These are phyloP conservation scores for Xylariaceae sp. DNA, from an alignment of 2,329 filamentous ascomycete species.

Conservation along the genomic window DNA sequence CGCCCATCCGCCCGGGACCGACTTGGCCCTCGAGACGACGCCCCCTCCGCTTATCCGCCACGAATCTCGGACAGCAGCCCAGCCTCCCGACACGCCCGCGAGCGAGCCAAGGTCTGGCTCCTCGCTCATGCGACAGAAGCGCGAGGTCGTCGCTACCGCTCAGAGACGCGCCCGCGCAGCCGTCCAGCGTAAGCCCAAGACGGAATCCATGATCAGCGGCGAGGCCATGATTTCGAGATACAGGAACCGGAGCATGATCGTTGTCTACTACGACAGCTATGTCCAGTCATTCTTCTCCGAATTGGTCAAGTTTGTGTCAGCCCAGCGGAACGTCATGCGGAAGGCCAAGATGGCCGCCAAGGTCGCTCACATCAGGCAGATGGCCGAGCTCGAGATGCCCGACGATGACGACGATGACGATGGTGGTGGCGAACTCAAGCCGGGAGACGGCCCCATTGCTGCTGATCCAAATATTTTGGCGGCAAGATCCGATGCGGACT, in stretches of 20 bases:
- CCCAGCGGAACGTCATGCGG: conserved; percentile 73
- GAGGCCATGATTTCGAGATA: conserved; percentile 45
- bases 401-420: conserved; percentile 38
- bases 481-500: conserved; percentile 6
- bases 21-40: conserved; percentile 2
- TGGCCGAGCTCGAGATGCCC: conserved; percentile 52
- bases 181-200: conserved; percentile 42
- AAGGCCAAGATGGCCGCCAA: conserved; percentile 81
- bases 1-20: conserved; percentile 9
- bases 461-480: conserved; percentile 10
- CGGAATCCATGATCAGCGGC: conserved; percentile 44
- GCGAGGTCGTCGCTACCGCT: conserved; percentile 37
- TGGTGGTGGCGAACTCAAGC: conserved; percentile 20
- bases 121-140: conserved; percentile 31
- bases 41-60: conserved; percentile 9
- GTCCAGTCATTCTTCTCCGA: conserved; percentile 78
- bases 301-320: conserved; percentile 73
- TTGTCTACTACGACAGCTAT: conserved; percentile 88
- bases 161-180: conserved; percentile 39
- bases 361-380: conserved; percentile 56
- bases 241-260: conserved; percentile 66
- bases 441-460: conserved; percentile 17
- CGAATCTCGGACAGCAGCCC: conserved; percentile 14
- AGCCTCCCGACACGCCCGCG: conserved; percentile 23
- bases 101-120: conserved; percentile 29